Evolutionary conservation across 495 filamentous ascomycete genomes (phyloP), one percentile per base, ranked within the genome.

Genomic region (Penicillium soppii): DNA sequence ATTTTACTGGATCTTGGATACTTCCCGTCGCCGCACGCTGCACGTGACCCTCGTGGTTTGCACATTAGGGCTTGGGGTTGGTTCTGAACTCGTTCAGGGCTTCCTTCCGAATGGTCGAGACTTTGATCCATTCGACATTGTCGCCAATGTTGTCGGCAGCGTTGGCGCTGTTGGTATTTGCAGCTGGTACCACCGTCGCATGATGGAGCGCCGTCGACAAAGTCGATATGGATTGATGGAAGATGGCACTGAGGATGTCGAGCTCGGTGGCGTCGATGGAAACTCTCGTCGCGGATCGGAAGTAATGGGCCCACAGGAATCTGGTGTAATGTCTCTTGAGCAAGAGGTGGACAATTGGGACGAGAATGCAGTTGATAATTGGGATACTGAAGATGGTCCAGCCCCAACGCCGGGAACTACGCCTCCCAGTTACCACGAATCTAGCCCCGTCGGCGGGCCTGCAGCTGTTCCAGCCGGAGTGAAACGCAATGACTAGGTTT

Each of bases 1-100:
- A 59, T 97, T 97, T 81, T 99, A 99, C 83, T 99, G 92, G 92
- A 87, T 95, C 62, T 69, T 96, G 61, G 94, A 99, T 63, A 91
- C 92, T 36, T 84, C 85, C 41, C 88, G 95, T 41, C 82, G 91
- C 25, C 87, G 92, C 50, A 85, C 82, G 17, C 72, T 95, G 13
- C 88, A 97, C 66, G 66, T 96, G 41, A 96, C 92, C 19, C 71
- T 97, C n/a, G 54, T 90, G 13, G 77, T 91, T 51, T 89, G 86
- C 71, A 94, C 90, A 8, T 69, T 81, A 27, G 71, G 77, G 19
- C 79, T 94, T 1, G 87, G 89, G 25, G 63, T 96, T 55, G 90
- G 89, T 42, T 95, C 90, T 40, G 94, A 97, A 66, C 76, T 95
- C 48, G 63, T 92, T 2, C 95, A 97, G 71, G 83, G 76, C 37